Conservation (phyloP, 2,329 filamentous ascomycete species). For the Coniochaeta hoffmannii region DNA sequence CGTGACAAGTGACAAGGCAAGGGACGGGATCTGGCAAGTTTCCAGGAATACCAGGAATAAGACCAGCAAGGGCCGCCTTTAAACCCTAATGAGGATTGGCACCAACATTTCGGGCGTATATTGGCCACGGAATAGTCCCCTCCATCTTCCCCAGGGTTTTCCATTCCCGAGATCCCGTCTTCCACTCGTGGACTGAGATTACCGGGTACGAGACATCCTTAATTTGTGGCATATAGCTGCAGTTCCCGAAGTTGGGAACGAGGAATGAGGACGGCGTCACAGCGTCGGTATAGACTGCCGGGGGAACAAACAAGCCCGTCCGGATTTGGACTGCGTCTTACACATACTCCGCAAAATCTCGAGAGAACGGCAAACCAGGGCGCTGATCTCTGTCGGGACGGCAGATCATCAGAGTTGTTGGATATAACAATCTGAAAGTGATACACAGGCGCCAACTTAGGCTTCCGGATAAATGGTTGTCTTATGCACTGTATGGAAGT, state of each 20-base stretch:
- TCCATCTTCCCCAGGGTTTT: not conserved
- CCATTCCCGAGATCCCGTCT: not conserved
- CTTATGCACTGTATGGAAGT: not conserved
- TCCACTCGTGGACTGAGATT: not conserved
- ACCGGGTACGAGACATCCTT: not conserved
- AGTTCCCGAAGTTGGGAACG: not conserved
- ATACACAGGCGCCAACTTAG: constrained; percentile 1
- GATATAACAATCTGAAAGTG: constrained; percentile 1
- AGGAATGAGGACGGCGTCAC: not conserved
- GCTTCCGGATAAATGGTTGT: constrained; percentile 3
- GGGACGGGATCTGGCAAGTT: not conserved
- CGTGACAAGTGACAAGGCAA: not conserved
- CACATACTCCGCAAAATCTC: not conserved
- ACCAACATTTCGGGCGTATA: not conserved
- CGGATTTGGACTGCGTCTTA: not conserved
- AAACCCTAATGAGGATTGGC: not conserved
- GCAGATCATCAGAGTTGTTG: not conserved
- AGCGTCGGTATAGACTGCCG: not conserved
- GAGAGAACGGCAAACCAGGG: not conserved
- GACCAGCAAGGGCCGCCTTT: not conserved
- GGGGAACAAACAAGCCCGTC: not conserved
- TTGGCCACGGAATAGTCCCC: not conserved
- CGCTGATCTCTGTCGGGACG: not conserved
- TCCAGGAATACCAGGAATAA: not conserved
- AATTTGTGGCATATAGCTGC: not conserved